Base-by-base conservation (phyloP, 768 basidiomycete genomes). In the Amanita muscaria region DNA sequence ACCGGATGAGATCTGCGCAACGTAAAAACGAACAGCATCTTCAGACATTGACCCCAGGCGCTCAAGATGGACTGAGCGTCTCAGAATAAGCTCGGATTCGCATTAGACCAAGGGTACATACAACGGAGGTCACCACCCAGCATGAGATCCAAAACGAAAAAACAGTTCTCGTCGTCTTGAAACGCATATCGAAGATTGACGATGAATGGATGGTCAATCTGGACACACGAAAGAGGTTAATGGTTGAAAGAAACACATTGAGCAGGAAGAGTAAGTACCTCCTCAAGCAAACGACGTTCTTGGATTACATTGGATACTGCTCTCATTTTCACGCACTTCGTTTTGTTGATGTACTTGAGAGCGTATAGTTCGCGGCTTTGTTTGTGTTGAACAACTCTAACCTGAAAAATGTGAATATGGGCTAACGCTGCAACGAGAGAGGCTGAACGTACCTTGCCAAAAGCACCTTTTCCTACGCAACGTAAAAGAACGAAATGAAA, bases 361-460 rank as follows among this genome's bases (percentile, higher is more conserved):
- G 96, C 96, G 56, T 92, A 97, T 35, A 99, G 74, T 14, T 91
- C 86, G 50, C 89, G 85, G n/a, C 91, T 88, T 63, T 97, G 89
- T 60, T 97, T 99, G 70, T 98, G 96, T 64, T 99, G 94, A 5
- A 99, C 96, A 49, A 99, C 94, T 34, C 96, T 86, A 67, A 99
- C 94, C 94, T 98, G 52, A 16, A 39, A 45, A 46, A 14, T 29
- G 31, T 11, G 9, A 5, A 8, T 5, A 19, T 12, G 9, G 22
- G 8, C 10, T 21, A 10, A 35, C 18, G 16, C n/a, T 3, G 37
- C 8, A 30, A n/a, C 29, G 18, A 22, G 18, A 22, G 38, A 4
- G 8, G 9, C n/a, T n/a, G 14, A 11, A 59, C 64, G 42, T 25
- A 92, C 94, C 80, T 99, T 98, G 60, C 94, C 94, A 64, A 99